Evolutionary conservation across 2,329 filamentous ascomycete species (phyloP).

Genomic region (Fusarium metavorans): DNA sequence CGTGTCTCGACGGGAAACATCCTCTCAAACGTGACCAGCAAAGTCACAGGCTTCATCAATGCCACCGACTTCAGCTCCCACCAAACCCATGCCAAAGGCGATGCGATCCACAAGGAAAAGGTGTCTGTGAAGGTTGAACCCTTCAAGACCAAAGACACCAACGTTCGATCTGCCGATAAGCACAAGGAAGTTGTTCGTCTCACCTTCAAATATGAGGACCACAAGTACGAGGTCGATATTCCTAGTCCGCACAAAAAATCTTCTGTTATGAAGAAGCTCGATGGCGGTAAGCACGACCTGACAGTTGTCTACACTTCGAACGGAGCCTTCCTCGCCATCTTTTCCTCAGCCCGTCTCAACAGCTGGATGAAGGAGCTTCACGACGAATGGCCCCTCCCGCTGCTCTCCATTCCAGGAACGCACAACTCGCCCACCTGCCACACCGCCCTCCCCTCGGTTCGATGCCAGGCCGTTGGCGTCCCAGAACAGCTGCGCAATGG

Average conservation of each 20-base stretch:
- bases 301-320: constrained; percentile 74
- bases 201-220: constrained; percentile 72
- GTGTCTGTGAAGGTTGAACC: constrained; percentile 73
- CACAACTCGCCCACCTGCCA: constrained; percentile 93
- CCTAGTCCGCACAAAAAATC: constrained; percentile 72
- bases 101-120: constrained; percentile 71
- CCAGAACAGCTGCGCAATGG: constrained; percentile 86
- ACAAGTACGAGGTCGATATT: constrained; percentile 76
- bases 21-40: constrained; percentile 59
- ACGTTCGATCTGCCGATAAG: constrained; percentile 70
- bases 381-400: constrained; percentile 78
- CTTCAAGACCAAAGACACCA: constrained; percentile 70
- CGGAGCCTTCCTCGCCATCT: constrained; percentile 70
- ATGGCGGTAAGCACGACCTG: constrained; percentile 65
- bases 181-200: constrained; percentile 78
- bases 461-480: constrained; percentile 87
- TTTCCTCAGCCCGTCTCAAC: constrained; percentile 76
- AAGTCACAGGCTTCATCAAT: constrained; percentile 59
- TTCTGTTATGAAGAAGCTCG: constrained; percentile 69
- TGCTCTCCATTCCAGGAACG: constrained; percentile 91
- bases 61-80: constrained; percentile 51
- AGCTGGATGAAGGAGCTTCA: constrained; percentile 85
- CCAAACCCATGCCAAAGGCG: constrained; percentile 61
- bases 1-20: constrained; percentile 57
- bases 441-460: constrained; percentile 88